Evolutionary conservation across 2,329 filamentous ascomycete genomes (phyloP), one percentile per base, ranked within the genome.

Genomic region (Diaporthe ampelina): DNA sequence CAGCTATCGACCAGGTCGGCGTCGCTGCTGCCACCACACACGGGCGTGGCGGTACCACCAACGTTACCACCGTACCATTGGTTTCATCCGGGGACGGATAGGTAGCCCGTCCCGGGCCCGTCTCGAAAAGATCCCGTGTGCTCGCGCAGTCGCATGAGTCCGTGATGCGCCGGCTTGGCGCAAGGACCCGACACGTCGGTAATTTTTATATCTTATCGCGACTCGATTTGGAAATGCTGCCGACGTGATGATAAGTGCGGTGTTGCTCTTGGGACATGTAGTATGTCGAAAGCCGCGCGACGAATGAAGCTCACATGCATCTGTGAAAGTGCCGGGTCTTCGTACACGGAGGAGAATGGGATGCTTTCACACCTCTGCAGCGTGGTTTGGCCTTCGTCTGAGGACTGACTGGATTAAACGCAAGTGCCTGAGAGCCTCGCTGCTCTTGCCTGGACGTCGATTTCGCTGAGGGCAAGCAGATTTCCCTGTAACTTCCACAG

Each of bases 101-200:
- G n/a, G 13, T 6, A 7, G 15, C 37, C 37, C 11, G 43, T 5
- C 15, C 57, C 35, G 57, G 15, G 13, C n/a, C 37, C 37, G 35
- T 19, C 35, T 19, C 21, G 10, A 59, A 40, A 59, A 59, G 35
- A 43, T 61, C 58, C 58, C 58, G 58, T 40, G 58, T 61, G 57
- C 21, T 37, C 35, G 56, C 35, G 21, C 45, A 48, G 17, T 9
- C 6, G 45, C 45, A 19, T 19, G 32, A 8, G 56, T 19, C 35
- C 37, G 35, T 61, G 58, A 26, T 19, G 13, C 21, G 35, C 29
- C 35, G 35, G 3, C 58, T 29, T 43, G 58, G 58, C 58, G 15
- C 56, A 29, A 19, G 35, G 37, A 8, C 43, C 58, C 58, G 58
- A 61, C 35, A 43, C 35, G 37, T 13, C 37, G 35, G 58, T 61